phyloP scores from a whole-genome alignment of 371 early-diverging fungal genomes.

The Mycotypha africana region DNA sequence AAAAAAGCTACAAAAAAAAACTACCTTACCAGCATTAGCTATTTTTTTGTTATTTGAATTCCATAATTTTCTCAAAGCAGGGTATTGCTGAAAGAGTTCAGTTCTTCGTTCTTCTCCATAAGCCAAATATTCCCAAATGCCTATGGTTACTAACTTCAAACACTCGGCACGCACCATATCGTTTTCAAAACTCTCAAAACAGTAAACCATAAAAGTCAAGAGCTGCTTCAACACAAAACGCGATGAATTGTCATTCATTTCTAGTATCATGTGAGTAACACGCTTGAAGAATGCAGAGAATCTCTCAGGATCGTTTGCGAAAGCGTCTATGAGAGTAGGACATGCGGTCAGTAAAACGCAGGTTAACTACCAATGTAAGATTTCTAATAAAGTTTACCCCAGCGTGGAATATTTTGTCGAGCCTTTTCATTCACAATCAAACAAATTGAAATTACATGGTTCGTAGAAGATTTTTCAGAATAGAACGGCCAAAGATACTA shows the following conservation, averaged over 20 bases:
- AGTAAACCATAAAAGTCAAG: slow-evolving; percentile 65
- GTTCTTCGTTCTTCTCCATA: slow-evolving; percentile 44
- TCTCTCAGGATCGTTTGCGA: slow-evolving; percentile 42
- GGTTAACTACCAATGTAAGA: no score
- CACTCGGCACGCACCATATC: slow-evolving; percentile 66
- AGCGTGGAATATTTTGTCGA: slow-evolving; percentile 56
- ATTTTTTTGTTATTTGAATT: slow-evolving; percentile 52
- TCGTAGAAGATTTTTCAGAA: slow-evolving; percentile 37
- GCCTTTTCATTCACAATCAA: slow-evolving; percentile 85
- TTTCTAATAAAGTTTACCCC: slow-evolving; percentile 39
- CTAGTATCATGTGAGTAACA: slow-evolving; percentile 38
- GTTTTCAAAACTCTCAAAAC: slow-evolving; percentile 82
- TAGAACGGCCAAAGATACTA: slow-evolving; percentile 81
- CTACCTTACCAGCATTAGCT: slow-evolving; percentile 41
- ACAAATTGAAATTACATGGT: slow-evolving; percentile 72
- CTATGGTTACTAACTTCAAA: slow-evolving; percentile 67
- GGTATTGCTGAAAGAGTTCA: slow-evolving; percentile 46
- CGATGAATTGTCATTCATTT: slow-evolving; percentile 16
- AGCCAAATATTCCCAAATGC: slow-evolving; percentile 69
- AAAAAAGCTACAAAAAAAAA: no score
- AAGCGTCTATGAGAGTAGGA: slow-evolving; percentile 29
- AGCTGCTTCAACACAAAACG: slow-evolving; percentile 44
- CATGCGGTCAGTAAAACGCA: neutral
- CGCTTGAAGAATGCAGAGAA: slow-evolving; percentile 56
- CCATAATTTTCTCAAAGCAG: slow-evolving; percentile 64